Evolutionary conservation across 2,329 filamentous ascomycete genomes (phyloP), one percentile per base, ranked within the genome.

Genomic region (Pseudogymnoascus sp.): DNA sequence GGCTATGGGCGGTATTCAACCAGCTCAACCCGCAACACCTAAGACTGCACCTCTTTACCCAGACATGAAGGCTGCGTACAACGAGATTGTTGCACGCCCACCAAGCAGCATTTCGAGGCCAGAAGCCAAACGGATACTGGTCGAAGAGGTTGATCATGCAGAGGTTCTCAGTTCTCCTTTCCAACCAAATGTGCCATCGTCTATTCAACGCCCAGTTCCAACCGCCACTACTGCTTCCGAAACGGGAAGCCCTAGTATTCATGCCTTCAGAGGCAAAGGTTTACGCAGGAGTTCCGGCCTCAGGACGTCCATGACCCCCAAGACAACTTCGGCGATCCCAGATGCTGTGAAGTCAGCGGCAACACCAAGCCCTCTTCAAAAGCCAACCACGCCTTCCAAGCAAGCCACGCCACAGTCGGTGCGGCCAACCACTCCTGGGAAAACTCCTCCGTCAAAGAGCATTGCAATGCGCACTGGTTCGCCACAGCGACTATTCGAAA

Each of bases 51-150:
- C 59, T 38, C 59, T 60, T 42, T 60, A 60, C 68, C 71, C 38
- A 66, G 49, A 56, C 28, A 12, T 56, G 28, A 56, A 56, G 49
- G 49, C 49, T 34, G 49, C 49, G 9, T 34, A 21, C 49, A 34
- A 56, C 5, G 49, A 56, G n/a, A 56, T 56, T 56, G 49, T 56
- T 34, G 28, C 49, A 5, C 49, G 34, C 18, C n/a, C 49, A 14
- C 49, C 25, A 21, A 56, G 49, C 49, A 56, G 49, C 28, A 56
- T 56, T 18, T 34, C 49, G 12, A 40, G 40, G 12, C 36, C 75
- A 7, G 75, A 80, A 63, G 84, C 80, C 7, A 86, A 83, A 70
- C 78, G 79, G 56, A 72, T 84, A 11, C 84, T 87, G 82, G 83
- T 87, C 67, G 75, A 82, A 66, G 85, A 87, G 69, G 79, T 76